phyloP scores from a whole-genome alignment of 2,329 filamentous ascomycete species.

The Hypoxylon sp. region DNA sequence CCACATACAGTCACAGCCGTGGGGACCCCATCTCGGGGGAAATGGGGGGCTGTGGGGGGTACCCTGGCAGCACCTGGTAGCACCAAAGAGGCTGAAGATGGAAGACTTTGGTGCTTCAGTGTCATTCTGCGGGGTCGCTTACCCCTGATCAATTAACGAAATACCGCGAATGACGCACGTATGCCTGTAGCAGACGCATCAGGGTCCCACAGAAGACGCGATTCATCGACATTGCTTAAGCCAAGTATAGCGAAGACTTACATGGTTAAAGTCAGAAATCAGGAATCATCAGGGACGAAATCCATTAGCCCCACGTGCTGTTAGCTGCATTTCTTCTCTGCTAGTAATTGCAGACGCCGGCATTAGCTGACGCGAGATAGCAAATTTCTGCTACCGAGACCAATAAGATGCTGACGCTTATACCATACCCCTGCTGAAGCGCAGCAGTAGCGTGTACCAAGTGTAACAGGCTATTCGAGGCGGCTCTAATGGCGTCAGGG shows the following conservation, averaged over 20 bases:
- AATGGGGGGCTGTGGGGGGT: slow-evolving; percentile 22
- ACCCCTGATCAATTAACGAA: slow-evolving; percentile 17
- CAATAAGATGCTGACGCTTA: slow-evolving; percentile 29
- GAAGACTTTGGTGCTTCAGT: slow-evolving; percentile 4
- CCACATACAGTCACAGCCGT: slow-evolving; percentile 19
- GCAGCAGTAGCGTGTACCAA: slow-evolving; percentile 20
- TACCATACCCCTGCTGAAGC: slow-evolving; percentile 8
- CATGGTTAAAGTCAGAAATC: slow-evolving; percentile 23
- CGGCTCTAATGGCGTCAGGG: slow-evolving; percentile 25
- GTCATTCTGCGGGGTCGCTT: slow-evolving; percentile 25
- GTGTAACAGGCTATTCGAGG: slow-evolving; percentile 7
- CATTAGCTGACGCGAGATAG: slow-evolving; percentile 25
- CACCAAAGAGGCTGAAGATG: slow-evolving; percentile 32
- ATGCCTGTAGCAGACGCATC: neutral
- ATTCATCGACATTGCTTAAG: slow-evolving; percentile 17
- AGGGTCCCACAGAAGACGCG: slow-evolving; percentile 8
- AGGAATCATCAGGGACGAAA: slow-evolving; percentile 18
- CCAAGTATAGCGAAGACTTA: neutral
- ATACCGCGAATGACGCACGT: slow-evolving; percentile 27
- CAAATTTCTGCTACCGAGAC: slow-evolving; percentile 1
- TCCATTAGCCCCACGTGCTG: slow-evolving; percentile 30
- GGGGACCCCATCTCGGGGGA: slow-evolving; percentile 28
- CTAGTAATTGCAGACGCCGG: slow-evolving; percentile 31
- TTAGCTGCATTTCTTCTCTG: slow-evolving; percentile 32
- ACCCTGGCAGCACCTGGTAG: slow-evolving; percentile 22